phyloP scores from a whole-genome alignment of 1,284 basidiomycete species.

The Cryptococcus wingfieldii region DNA sequence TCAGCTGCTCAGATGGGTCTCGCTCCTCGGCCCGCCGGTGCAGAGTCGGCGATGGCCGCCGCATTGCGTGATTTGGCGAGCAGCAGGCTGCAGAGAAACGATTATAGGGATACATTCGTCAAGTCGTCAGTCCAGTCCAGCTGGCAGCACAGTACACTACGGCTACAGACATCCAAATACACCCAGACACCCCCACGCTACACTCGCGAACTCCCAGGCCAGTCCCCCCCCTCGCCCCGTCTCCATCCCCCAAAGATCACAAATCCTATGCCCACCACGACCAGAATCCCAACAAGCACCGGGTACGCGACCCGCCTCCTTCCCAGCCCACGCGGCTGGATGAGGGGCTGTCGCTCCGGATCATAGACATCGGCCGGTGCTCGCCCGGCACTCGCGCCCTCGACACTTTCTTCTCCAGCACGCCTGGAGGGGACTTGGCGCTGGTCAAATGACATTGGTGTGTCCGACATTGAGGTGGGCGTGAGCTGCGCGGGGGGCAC shows the following conservation, averaged over 20 bases:
- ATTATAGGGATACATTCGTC: no score
- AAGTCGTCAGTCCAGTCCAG: background rate
- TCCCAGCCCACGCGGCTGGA: slow-evolving; percentile 3
- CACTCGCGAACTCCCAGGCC: slow-evolving; percentile 26
- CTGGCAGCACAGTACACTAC: background rate
- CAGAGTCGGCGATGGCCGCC: no score
- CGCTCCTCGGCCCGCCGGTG: no score
- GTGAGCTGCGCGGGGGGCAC: background rate
- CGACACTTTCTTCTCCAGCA: background rate
- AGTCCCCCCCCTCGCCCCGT: slow-evolving; percentile 26
- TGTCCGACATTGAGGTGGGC: background rate
- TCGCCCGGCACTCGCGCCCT: no score
- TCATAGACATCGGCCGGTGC: slow-evolving; percentile 5
- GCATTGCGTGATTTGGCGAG: no score
- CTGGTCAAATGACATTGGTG: background rate
- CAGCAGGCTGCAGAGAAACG: no score
- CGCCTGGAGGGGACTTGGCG: background rate
- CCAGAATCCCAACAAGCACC: slow-evolving; percentile 6
- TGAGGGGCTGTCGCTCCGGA: slow-evolving; percentile 27
- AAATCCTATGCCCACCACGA: slow-evolving; percentile 7
- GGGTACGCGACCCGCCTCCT: slow-evolving; percentile 7
- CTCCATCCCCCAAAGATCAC: slow-evolving; percentile 30
- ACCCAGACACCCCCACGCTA: background rate
- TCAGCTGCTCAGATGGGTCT: no score
- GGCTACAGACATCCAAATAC: background rate